Conservation (phyloP, 257 asterid species). For the Parsonsia alboflavescens region DNA sequence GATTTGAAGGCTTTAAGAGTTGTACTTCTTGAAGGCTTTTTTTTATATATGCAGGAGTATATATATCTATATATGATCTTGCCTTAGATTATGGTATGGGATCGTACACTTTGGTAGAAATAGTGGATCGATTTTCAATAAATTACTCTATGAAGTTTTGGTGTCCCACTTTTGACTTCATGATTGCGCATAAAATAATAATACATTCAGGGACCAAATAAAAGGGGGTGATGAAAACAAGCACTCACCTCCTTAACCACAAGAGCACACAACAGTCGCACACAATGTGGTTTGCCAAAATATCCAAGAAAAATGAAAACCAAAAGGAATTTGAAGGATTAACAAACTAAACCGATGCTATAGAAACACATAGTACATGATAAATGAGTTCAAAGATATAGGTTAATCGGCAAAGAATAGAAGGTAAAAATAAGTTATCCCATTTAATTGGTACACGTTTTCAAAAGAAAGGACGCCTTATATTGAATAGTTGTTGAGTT, state of each 20-base stretch:
- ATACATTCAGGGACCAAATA: slow-evolving; percentile 16
- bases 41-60: background rate
- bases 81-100: slow-evolving; percentile 15
- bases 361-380: background rate
- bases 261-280: background rate
- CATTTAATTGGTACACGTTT: no score
- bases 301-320: background rate
- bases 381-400: background rate
- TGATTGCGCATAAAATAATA: slow-evolving; percentile 3
- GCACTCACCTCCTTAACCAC: slow-evolving; percentile 16
- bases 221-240: slow-evolving; percentile 10
- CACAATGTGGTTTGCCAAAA: background rate
- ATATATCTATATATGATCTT: background rate
- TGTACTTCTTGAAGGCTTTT: slow-evolving; percentile 17
- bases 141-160: slow-evolving; percentile 10
- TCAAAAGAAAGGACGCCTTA: no score
- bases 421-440: no score
- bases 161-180: slow-evolving; percentile 11
- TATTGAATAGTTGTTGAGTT: no score
- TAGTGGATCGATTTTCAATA: background rate
- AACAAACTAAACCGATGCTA: background rate
- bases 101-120: slow-evolving; percentile 12
- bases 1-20: slow-evolving; percentile 19
- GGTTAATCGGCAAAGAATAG: no score
- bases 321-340: background rate